Evolutionary conservation across 305 asterid species (phyloP), one percentile per base, ranked within the genome.

Genomic region (Plantago rigida): DNA sequence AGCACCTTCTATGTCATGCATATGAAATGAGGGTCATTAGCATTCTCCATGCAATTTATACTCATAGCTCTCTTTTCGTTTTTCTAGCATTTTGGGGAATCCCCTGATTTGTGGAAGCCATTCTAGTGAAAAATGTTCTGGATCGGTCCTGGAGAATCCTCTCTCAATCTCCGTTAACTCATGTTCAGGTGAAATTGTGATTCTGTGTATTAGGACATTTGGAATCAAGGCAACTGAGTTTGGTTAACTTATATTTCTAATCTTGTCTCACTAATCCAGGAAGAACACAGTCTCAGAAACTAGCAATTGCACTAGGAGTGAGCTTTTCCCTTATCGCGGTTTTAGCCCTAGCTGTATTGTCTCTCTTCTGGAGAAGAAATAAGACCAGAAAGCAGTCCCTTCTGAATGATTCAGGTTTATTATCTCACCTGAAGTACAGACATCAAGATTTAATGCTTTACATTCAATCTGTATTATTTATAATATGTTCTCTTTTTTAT

Each of bases 51-150:
- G 29, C 24, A 50, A 9, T 0, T 51, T 3, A 31, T 51, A 19
- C 36, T 51, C 36, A 51, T 19, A 51, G 36, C 24, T 22, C 2
- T 51, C 2, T 51, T 29, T 31, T 13, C 50, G 46, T 61, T 62
- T 14, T 66, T 65, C 64, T 73, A 81, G 86, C 71, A 75, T 86
- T 58, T 63, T 78, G 63, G 98, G 98, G 1, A 92, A 92, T 65
- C 95, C 98, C 51, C 65, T 78, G 47, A 84, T 92, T 50, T 92
- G 98, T 79, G 93, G 84, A 71, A 76, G 74, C 79, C 83, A 77
- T 66, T 80, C 92, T 10, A 60, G 66, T 28, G 86, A 84, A 77
- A 79, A 71, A 60, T 91, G 98, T 68, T 76, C 86, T 49, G 92
- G 80, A 69, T 70, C 81, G 8, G 64, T 68, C 64, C 71, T 74